These are phyloP conservation scores for Saturnispora saitoi DNA, from an alignment of 805 yeast species.

Conservation along the genomic window DNA sequence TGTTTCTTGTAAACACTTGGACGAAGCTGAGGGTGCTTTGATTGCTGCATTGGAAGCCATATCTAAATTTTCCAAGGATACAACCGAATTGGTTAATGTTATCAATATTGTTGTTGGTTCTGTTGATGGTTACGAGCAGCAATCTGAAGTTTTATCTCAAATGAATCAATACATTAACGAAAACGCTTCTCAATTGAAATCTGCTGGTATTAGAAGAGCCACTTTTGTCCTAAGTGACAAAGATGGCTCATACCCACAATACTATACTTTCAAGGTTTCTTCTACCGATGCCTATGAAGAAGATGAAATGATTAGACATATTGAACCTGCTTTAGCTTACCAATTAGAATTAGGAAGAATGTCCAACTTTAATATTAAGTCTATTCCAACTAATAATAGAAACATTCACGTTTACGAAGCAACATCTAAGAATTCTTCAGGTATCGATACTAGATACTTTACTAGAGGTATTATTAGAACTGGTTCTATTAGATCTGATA, in stretches of 20 bases:
- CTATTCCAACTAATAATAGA: slow-evolving; percentile 92
- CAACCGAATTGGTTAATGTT: slow-evolving; percentile 57
- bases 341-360: slow-evolving; percentile 92
- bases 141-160: slow-evolving; percentile 56
- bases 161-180: slow-evolving; percentile 60
- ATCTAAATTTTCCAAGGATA: slow-evolving; percentile 35
- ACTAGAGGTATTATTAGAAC: slow-evolving; percentile 97
- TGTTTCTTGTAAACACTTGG: slow-evolving; percentile 72
- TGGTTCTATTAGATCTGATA: slow-evolving; percentile 88
- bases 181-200: slow-evolving; percentile 57
- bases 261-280: slow-evolving; percentile 71
- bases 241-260: slow-evolving; percentile 86
- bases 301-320: slow-evolving; percentile 91
- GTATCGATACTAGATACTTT: slow-evolving; percentile 87
- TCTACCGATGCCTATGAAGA: slow-evolving; percentile 65
- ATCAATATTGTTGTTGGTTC: slow-evolving; percentile 71
- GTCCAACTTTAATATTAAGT: slow-evolving; percentile 90
- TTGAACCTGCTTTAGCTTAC: slow-evolving; percentile 97
- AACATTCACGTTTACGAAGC: slow-evolving; percentile 97
- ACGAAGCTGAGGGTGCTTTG: slow-evolving; percentile 81
- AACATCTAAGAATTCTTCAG: slow-evolving; percentile 81
- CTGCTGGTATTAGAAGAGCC: slow-evolving; percentile 79
- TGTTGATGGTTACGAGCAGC: slow-evolving; percentile 65
- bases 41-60: slow-evolving; percentile 65
- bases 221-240: slow-evolving; percentile 82